Conservation (phyloP, 1,139 yeast genomes). For the Geotrichum citri-aurantii region DNA sequence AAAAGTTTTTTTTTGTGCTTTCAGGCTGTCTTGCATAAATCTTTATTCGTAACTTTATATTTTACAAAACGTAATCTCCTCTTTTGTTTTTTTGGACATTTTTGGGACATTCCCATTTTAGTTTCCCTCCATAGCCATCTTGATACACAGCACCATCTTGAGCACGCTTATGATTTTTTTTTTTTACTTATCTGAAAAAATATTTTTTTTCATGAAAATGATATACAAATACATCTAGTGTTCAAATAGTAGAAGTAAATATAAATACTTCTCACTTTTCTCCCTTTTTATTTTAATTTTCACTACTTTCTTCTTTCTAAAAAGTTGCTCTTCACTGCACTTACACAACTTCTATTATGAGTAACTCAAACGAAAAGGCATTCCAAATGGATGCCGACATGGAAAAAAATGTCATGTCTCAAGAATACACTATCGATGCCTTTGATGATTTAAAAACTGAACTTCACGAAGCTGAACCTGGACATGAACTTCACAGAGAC, state of each 20-base stretch:
- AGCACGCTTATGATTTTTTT: neutral
- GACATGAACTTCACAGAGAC: slow-evolving; percentile 47
- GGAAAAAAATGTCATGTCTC: slow-evolving; percentile 1
- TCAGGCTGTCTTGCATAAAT: neutral
- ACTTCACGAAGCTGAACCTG: slow-evolving; percentile 9
- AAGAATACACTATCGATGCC: neutral
- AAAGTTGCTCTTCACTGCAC: neutral
- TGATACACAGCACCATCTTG: neutral
- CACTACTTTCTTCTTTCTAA: neutral
- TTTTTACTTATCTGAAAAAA: neutral
- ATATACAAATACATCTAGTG: neutral
- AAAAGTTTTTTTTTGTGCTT: too few relatives aligned
- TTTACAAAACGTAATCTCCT: neutral
- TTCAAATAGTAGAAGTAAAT: neutral
- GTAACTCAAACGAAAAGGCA: neutral
- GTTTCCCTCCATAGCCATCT: neutral
- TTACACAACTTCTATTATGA: neutral
- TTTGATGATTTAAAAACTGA: neutral
- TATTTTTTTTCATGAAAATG: neutral
- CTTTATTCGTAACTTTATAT: neutral
- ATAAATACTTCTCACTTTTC: neutral
- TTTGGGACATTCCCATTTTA: neutral
- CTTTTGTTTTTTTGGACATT: neutral
- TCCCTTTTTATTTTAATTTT: neutral
- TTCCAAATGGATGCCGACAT: neutral